phyloP scores from a whole-genome alignment of 306 rosid species.

The Medicago ruthenica region DNA sequence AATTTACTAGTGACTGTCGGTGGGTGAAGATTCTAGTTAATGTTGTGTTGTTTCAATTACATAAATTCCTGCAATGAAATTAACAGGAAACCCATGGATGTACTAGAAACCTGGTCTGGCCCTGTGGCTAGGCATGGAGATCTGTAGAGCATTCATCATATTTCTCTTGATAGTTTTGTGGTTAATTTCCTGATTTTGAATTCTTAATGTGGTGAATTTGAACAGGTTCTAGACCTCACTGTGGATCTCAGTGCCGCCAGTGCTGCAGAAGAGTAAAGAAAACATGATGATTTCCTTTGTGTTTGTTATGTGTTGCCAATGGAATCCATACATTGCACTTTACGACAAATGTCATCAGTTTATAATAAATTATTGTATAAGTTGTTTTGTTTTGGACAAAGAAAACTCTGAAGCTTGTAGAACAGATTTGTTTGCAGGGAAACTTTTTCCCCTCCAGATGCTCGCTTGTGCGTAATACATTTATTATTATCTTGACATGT shows the following conservation, averaged over 20 bases:
- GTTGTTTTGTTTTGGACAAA: constrained; percentile 18
- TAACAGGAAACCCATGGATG: constrained; percentile 7
- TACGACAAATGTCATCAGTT: constrained; percentile 35
- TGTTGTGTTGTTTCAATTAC: constrained; percentile 11
- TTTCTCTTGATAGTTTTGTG: constrained; percentile 31
- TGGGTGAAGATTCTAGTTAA: neutral
- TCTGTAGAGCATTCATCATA: neutral
- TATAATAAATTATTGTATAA: constrained; percentile 44
- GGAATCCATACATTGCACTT: constrained; percentile 28
- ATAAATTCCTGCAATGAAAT: neutral
- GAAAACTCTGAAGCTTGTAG: constrained; percentile 21
- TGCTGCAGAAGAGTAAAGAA: constrained; percentile 88
- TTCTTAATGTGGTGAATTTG: constrained; percentile 36
- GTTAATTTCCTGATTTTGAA: constrained; percentile 1
- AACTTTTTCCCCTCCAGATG: constrained; percentile 26
- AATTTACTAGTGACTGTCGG: neutral
- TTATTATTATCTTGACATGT: constrained; percentile 30
- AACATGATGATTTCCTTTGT: constrained; percentile 15
- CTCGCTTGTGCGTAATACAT: constrained; percentile 32
- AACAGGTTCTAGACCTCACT: constrained; percentile 81
- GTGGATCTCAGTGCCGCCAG: constrained; percentile 98
- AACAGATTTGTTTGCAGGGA: constrained; percentile 31
- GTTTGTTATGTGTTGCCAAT: constrained; percentile 39
- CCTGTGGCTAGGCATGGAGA: neutral
- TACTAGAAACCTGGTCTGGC: neutral